phyloP scores from a whole-genome alignment of 2,329 filamentous ascomycete species.

The Lasiodiplodia sp. region DNA sequence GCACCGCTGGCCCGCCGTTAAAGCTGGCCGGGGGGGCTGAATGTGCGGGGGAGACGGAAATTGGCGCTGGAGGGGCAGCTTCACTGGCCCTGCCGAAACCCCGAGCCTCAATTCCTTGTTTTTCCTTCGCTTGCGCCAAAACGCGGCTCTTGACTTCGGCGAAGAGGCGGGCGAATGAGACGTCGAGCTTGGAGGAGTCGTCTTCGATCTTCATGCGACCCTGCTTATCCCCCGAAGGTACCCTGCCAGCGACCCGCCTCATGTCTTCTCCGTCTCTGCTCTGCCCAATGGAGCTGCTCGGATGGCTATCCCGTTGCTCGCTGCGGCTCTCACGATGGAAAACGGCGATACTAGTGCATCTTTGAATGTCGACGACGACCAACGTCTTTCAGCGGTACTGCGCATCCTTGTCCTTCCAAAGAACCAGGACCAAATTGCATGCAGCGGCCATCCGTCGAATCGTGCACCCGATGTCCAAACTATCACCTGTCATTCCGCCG shows the following conservation, averaged over 20 bases:
- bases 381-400: background rate
- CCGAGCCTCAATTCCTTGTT: slow-evolving; percentile 1
- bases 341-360: background rate
- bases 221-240: background rate
- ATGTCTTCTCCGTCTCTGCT: background rate
- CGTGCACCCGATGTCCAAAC: background rate
- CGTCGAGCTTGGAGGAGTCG: background rate
- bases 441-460: background rate
- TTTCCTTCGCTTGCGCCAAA: background rate
- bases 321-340: background rate
- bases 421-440: background rate
- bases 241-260: background rate
- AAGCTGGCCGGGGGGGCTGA: background rate
- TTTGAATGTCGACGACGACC: background rate
- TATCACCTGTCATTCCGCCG: background rate
- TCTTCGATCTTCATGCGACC: background rate
- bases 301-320: background rate
- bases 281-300: background rate
- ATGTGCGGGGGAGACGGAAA: background rate
- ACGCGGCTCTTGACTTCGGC: background rate
- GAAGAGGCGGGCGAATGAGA: background rate
- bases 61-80: background rate
- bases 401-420: background rate
- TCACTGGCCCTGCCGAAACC: background rate
- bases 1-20: background rate